A percentile compares a stretch with the other conserved stretches of the same genome.
These are phyloP conservation scores for Aureobasidium lini DNA, from an alignment of 2,329 filamentous ascomycete genomes.

Conservation along the genomic window DNA sequence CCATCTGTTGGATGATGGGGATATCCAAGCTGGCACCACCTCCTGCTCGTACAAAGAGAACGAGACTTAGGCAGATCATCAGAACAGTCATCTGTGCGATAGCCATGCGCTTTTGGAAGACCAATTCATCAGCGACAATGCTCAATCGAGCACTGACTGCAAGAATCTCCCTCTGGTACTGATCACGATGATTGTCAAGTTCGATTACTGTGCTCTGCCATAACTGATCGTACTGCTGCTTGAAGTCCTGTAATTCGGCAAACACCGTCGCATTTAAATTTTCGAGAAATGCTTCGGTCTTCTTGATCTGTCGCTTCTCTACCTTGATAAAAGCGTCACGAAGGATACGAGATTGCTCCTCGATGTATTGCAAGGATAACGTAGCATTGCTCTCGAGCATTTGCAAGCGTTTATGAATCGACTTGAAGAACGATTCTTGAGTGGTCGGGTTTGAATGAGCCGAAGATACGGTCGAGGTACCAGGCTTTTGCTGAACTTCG, in stretches of 20 bases:
- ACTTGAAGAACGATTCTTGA: slow-evolving; percentile 97
- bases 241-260: slow-evolving; percentile 67
- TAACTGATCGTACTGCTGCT: slow-evolving; percentile 86
- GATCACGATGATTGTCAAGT: slow-evolving; percentile 78
- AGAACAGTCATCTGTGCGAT: slow-evolving; percentile 86
- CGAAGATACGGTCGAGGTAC: slow-evolving; percentile 10
- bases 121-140: slow-evolving; percentile 85
- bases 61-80: slow-evolving; percentile 75
- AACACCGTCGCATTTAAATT: slow-evolving; percentile 83
- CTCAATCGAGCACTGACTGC: slow-evolving; percentile 75
- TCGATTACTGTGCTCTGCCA: slow-evolving; percentile 95
- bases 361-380: slow-evolving; percentile 88
- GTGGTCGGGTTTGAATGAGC: slow-evolving; percentile 37
- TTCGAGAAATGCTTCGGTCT: slow-evolving; percentile 73
- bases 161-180: slow-evolving; percentile 73
- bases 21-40: slow-evolving; percentile 30
- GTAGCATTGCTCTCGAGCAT: slow-evolving; percentile 89
- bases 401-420: slow-evolving; percentile 84
- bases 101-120: slow-evolving; percentile 78
- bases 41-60: slow-evolving; percentile 58
- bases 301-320: slow-evolving; percentile 79
- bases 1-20: slow-evolving; percentile 39
- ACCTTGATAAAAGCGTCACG: slow-evolving; percentile 80
- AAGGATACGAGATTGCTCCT: slow-evolving; percentile 86
- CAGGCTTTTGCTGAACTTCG: not conserved